phyloP scores from a whole-genome alignment of 202 grass and related monocot species.

The Bolboschoenoplectus hybrid region DNA sequence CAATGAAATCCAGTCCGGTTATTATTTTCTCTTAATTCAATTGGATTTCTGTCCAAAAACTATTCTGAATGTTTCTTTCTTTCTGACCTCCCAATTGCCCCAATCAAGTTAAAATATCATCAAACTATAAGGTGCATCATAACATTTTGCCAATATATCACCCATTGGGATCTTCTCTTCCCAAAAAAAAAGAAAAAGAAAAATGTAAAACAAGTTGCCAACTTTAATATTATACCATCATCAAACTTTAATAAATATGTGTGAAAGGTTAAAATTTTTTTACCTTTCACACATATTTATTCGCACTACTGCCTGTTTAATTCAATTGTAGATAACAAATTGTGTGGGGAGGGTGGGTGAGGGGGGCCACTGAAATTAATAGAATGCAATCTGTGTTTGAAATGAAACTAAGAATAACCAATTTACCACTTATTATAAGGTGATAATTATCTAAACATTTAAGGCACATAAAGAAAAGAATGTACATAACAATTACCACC shows the following conservation, averaged over 20 bases:
- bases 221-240: background rate
- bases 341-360: too few species aligned
- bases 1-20: background rate
- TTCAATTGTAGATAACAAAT: background rate
- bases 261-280: too few species aligned
- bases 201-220: background rate
- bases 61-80: background rate
- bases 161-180: background rate
- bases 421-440: background rate
- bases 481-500: background rate
- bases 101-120: background rate
- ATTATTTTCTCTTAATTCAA: background rate
- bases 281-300: background rate
- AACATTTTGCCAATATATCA: background rate
- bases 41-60: background rate
- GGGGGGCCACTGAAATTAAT: background rate
- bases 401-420: background rate
- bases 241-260: background rate
- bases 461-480: background rate
- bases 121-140: background rate
- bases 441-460: background rate
- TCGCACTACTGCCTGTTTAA: background rate
- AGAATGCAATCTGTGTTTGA: background rate
- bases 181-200: background rate
- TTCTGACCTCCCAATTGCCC: background rate